phyloP scores from a whole-genome alignment of 768 basidiomycete genomes.

The Amylocystis lapponica region DNA sequence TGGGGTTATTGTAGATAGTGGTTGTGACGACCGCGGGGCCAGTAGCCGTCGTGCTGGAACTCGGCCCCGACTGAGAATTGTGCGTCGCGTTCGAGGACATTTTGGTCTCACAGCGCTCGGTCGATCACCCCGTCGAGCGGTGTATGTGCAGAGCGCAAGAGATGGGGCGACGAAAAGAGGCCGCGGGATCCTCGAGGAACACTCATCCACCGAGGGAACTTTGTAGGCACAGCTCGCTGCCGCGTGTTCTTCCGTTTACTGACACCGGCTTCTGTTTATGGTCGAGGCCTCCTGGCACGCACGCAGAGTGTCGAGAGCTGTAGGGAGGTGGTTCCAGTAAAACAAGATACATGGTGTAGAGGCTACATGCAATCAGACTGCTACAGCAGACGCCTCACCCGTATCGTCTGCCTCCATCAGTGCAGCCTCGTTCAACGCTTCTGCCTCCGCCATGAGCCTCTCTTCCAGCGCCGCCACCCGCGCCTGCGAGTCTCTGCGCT shows the following conservation, averaged over 20 bases:
- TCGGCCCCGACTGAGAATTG: background rate
- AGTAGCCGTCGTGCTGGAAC: background rate
- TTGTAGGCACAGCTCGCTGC: too few species aligned
- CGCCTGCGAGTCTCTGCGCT: slow-evolving; percentile 54
- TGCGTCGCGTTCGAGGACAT: slow-evolving; percentile 7
- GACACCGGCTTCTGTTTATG: too few species aligned
- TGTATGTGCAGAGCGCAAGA: too few species aligned
- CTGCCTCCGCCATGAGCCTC: slow-evolving; percentile 79
- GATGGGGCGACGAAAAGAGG: slow-evolving; percentile 2
- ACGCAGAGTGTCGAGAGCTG: too few species aligned
- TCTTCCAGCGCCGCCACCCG: slow-evolving; percentile 72
- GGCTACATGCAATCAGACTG: background rate
- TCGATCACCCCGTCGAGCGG: too few species aligned
- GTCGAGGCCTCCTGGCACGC: too few species aligned
- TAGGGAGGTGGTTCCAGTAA: too few species aligned
- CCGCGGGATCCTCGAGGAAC: slow-evolving; percentile 3
- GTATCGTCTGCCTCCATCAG: too few species aligned
- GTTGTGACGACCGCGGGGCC: slow-evolving; percentile 18
- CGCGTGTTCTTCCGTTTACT: too few species aligned
- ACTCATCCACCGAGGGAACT: too few species aligned
- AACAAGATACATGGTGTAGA: too few species aligned
- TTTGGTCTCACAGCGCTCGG: too few species aligned
- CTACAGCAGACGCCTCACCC: slow-evolving; percentile 2
- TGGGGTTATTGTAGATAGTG: slow-evolving; percentile 19
- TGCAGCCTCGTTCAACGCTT: slow-evolving; percentile 72